Evolutionary conservation across 176 grass and related monocot species (phyloP).

Genomic region (Cenchrus purpureus): DNA sequence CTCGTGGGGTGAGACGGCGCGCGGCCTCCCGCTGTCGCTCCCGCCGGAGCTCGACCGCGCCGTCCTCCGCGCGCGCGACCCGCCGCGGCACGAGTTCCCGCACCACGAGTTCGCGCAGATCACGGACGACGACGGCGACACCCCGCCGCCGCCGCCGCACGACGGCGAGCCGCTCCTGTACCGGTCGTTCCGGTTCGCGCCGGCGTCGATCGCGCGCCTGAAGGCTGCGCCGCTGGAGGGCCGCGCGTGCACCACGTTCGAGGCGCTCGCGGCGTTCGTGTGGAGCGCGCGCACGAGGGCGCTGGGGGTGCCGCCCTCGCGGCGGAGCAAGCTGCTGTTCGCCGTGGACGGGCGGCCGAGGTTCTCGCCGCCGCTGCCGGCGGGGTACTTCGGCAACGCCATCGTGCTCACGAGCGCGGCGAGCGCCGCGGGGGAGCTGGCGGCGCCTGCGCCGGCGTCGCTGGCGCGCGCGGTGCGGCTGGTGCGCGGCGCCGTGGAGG

Average conservation of each 20-base stretch:
- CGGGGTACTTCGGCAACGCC: constrained; percentile 77
- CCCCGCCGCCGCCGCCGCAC: background rate
- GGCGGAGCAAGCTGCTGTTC: constrained; percentile 73
- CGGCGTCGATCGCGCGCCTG: constrained; percentile 44
- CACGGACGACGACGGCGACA: background rate
- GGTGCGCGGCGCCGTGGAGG: constrained; percentile 54
- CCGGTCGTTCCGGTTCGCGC: constrained; percentile 68
- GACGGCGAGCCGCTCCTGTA: constrained; percentile 49
- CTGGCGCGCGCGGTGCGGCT: constrained; percentile 41
- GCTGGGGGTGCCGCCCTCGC: constrained; percentile 28
- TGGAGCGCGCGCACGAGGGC: constrained; percentile 70
- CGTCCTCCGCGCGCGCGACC: constrained; percentile 58
- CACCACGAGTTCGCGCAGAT: constrained; percentile 78
- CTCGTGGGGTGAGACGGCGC: constrained; percentile 79
- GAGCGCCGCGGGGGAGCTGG: constrained; percentile 60
- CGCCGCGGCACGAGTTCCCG: constrained; percentile 49
- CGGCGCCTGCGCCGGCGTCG: constrained; percentile 28
- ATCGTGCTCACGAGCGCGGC: constrained; percentile 70
- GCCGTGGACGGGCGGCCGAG: constrained; percentile 69
- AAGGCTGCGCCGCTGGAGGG: constrained; percentile 35
- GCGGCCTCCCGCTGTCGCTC: constrained; percentile 41
- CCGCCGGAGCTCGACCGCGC: constrained; percentile 59
- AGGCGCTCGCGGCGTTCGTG: constrained; percentile 65
- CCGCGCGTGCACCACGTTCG: constrained; percentile 61
- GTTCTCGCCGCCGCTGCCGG: constrained; percentile 59